Evolutionary conservation across 1,284 basidiomycete species (phyloP), one percentile per base, ranked within the genome.

Genomic region (Lignosus rhinocerotis): DNA sequence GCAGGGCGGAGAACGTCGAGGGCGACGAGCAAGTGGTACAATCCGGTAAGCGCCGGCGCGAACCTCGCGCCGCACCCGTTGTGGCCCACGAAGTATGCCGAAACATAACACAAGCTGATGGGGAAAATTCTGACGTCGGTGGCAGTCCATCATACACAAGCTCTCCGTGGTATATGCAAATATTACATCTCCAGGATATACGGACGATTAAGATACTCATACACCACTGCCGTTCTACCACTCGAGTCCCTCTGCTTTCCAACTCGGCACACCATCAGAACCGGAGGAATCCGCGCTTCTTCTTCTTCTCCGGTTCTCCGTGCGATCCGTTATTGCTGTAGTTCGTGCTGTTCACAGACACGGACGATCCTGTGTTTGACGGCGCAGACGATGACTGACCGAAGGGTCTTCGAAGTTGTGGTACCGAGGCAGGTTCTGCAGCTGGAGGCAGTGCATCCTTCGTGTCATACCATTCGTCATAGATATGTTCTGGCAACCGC

Each of bases 211-310:
- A 64, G 57, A 64, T 64, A 58, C 52, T 58, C 52, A 55, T 57
- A 64, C 56, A 60, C 50, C 50, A 36, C 17, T 36, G 30, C 39
- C 38, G 36, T 17, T 30, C 50, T 25, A 30, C 10, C n/a, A 11
- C 17, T 14, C 39, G 14, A 16, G 17, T 25, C 39, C 17, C 36
- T 38, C 10, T 38, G 36, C 36, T 16, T 11, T 39, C 39, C 48
- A 14, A n/a, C 16, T 21, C 32, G 30, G 25, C 47, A 19, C 11
- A 2, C 47, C n/a, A 41, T 68, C 58, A 86, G 67, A 88, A 88
- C 43, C 82, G 78, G 76, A 93, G 92, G 67, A 94, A 78, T 17
- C 87, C 83, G 78, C 90, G 91, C 80, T 90, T 92, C 76, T 90
- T 90, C 77, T 88, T 87, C 71, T 90, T 83, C 63, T 81, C 75